Evolutionary conservation across 768 basidiomycete genomes (phyloP), one percentile per base, ranked within the genome.

Genomic region (Cubamyces sp.): DNA sequence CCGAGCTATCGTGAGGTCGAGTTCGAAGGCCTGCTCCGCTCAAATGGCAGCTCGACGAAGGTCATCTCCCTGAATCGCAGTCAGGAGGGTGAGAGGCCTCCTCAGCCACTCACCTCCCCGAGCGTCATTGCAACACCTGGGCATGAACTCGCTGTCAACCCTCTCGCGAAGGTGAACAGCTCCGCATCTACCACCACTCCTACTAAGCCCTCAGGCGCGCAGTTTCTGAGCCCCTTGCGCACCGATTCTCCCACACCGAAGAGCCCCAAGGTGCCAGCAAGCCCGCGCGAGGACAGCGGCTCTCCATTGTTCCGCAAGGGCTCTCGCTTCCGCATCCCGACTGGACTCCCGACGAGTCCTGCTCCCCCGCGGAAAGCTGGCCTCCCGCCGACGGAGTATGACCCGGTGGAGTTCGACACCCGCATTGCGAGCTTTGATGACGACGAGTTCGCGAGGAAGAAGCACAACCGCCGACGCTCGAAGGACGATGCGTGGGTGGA

Each of bases 401-500:
- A 90, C 55, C 84, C 82, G 39, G 84, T 94, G 51, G 91, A 94
- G 56, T 94, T 94, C 76, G 87, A 91, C 77, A 92, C 91, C 34
- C 81, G 91, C 61, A 76, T 92, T 69, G 86, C 90, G 43, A 87
- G 85, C 68, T 87, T 80, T 28, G 80, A 78, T 57, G 81, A 82
- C 21, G 79, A 82, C 65, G 81, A 74, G 51, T 41, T 65, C 45
- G 7, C 42, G 14, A 62, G 68, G 43, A 77, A 83, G 74, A 78
- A 78, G 69, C 73, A 80, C 19, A 70, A 75, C 41, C 74, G 73
- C 21, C 60, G 81, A 51, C 74, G 81, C 40, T 79, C 80, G 19
- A 77, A 74, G 66, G 87, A 90, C 53, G 92, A 94, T 69, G 90
- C 91, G 4, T 93, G 92, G 91, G 91, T 94, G 43, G 92, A 94